phyloP scores from a whole-genome alignment of 2,329 filamentous ascomycete genomes.

The Aspergillus terreus region DNA sequence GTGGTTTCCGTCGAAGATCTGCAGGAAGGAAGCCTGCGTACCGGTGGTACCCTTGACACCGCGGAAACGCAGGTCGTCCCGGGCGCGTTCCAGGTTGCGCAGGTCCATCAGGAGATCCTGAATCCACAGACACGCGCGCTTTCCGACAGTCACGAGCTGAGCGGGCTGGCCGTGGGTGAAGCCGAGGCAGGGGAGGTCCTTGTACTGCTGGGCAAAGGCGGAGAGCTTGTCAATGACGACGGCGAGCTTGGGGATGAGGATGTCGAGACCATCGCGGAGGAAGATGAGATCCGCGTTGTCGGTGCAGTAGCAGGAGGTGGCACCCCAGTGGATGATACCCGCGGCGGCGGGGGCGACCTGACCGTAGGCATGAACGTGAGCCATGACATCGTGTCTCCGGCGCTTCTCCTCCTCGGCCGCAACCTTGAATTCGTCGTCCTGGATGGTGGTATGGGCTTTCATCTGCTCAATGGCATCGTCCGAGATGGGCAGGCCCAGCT shows the following conservation, averaged over 20 bases:
- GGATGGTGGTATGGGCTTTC: slow-evolving; percentile 67
- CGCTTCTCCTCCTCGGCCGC: slow-evolving; percentile 73
- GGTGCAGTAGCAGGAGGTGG: slow-evolving; percentile 57
- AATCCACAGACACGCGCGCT: slow-evolving; percentile 67
- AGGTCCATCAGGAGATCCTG: slow-evolving; percentile 75
- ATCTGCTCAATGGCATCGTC: slow-evolving; percentile 73
- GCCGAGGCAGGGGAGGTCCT: slow-evolving; percentile 67
- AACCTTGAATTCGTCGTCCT: slow-evolving; percentile 72
- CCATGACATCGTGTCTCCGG: slow-evolving; percentile 63
- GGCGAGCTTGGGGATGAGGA: slow-evolving; percentile 74
- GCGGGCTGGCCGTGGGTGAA: slow-evolving; percentile 67
- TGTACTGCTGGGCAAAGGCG: slow-evolving; percentile 69
- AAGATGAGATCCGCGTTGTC: slow-evolving; percentile 79
- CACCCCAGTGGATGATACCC: slow-evolving; percentile 77
- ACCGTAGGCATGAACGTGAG: slow-evolving; percentile 72
- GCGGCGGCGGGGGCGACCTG: slow-evolving; percentile 70
- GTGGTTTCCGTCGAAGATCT: slow-evolving; percentile 62
- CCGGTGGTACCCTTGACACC: slow-evolving; percentile 71
- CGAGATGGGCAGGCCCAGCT: slow-evolving; percentile 72
- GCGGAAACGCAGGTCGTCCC: slow-evolving; percentile 68
- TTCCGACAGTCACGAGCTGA: slow-evolving; percentile 62
- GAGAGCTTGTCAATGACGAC: slow-evolving; percentile 73
- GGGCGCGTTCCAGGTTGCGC: slow-evolving; percentile 65
- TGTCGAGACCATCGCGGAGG: slow-evolving; percentile 67
- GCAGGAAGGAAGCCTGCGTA: slow-evolving; percentile 73